Conservation (phyloP, 1,284 basidiomycete species). For the Rhodotorula sp. region DNA sequence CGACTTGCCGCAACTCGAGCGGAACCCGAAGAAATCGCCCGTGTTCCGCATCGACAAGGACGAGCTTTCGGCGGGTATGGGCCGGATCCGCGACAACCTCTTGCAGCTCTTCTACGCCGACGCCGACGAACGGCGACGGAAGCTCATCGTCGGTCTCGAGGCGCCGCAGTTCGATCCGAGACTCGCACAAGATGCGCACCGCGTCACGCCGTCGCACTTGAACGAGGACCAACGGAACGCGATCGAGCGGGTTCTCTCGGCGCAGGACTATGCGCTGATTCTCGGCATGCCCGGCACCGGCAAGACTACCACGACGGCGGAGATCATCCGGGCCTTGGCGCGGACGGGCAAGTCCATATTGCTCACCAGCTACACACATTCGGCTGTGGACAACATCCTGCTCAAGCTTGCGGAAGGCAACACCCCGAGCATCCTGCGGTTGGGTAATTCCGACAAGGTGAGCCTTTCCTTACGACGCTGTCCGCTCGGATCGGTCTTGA, state of each 20-base stretch:
- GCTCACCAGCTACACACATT: conserved; percentile 92
- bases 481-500: background rate
- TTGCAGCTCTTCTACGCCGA: conserved; percentile 75
- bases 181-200: conserved; percentile 10
- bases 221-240: conserved; percentile 76
- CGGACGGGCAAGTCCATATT: conserved; percentile 80
- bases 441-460: conserved; percentile 91
- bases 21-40: background rate
- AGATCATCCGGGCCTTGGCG: conserved; percentile 78
- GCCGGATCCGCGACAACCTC: conserved; percentile 82
- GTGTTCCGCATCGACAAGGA: conserved; percentile 91
- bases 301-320: conserved; percentile 92
- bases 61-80: conserved; percentile 83
- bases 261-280: conserved; percentile 86
- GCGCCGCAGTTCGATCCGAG: conserved; percentile 61
- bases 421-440: conserved; percentile 63
- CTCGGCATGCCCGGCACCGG: conserved; percentile 98
- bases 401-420: conserved; percentile 62
- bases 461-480: conserved; percentile 38
- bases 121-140: conserved; percentile 65
- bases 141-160: conserved; percentile 77
- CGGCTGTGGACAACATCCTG: conserved; percentile 93
- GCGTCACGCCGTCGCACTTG: conserved; percentile 52
- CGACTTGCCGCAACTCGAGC: conserved; percentile 49
- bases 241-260: conserved; percentile 69